Evolutionary conservation across 371 early-diverging fungal genomes (phyloP).

Genomic region (Rhizopus microsporus): DNA sequence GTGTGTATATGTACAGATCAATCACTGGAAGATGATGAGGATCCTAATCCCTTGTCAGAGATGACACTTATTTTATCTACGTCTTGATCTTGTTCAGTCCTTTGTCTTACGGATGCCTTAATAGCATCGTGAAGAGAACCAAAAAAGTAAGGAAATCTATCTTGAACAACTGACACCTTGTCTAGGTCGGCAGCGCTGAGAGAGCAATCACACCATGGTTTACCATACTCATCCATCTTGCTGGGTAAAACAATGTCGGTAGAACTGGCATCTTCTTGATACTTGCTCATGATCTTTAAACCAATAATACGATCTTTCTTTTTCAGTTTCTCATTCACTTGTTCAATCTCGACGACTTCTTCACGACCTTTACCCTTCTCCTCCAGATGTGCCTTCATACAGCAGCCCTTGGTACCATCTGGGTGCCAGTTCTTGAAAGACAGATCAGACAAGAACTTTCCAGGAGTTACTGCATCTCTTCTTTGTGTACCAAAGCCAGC

Average conservation of each 20-base stretch:
- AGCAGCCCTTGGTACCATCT: neutral
- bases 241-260: too few relatives aligned
- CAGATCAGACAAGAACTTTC: conserved; percentile 29
- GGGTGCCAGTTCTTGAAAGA: neutral
- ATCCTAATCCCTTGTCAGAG: conserved; percentile 11
- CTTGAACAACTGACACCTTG: neutral
- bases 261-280: too few relatives aligned
- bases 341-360: conserved; percentile 12
- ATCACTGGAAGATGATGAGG: neutral
- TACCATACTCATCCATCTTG: too few relatives aligned
- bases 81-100: neutral
- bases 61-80: conserved; percentile 13
- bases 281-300: too few relatives aligned
- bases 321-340: neutral
- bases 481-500: conserved; percentile 44
- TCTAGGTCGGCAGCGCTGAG: too few relatives aligned
- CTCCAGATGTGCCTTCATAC: neutral
- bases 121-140: conserved; percentile 29
- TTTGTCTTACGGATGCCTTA: conserved; percentile 16
- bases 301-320: too few relatives aligned
- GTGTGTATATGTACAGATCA: too few relatives aligned
- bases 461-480: conserved; percentile 10
- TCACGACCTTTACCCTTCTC: conserved; percentile 6
- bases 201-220: too few relatives aligned
- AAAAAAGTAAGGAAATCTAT: conserved; percentile 24